Conservation (phyloP, 1,284 basidiomycete genomes). For the Coriolopsis trogii region DNA sequence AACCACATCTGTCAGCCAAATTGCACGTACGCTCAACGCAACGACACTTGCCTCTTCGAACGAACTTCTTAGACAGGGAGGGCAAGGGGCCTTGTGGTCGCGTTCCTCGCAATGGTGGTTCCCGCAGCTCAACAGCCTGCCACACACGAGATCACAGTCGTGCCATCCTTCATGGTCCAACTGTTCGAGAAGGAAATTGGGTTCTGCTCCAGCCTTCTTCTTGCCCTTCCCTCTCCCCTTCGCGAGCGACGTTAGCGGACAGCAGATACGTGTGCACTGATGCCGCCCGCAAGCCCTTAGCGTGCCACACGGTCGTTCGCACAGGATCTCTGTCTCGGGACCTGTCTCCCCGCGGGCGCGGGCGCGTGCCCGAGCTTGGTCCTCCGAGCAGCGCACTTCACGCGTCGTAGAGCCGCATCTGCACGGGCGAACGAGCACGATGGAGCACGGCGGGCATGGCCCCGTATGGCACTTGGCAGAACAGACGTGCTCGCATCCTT, state of each 20-base stretch:
- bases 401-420: conserved; percentile 75
- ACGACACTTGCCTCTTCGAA: conserved; percentile 78
- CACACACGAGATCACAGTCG: conserved; percentile 80
- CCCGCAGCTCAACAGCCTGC: conserved; percentile 72
- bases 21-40: not conserved
- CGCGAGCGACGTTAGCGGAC: conserved; percentile 76
- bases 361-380: conserved; percentile 30
- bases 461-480: conserved; percentile 58
- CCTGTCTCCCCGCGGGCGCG: conserved; percentile 29
- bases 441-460: conserved; percentile 75
- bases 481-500: conserved; percentile 73
- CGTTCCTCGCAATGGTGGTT: conserved; percentile 75
- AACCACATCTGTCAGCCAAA: conserved; percentile 17
- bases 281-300: conserved; percentile 82
- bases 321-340: conserved; percentile 63
- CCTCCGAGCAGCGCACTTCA: conserved; percentile 51
- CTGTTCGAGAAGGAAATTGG: no score
- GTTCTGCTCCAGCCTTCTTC: conserved; percentile 44
- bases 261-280: conserved; percentile 82
- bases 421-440: conserved; percentile 72
- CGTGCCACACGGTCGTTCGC: conserved; percentile 76
- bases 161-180: conserved; percentile 70
- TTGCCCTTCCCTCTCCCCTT: conserved; percentile 63
- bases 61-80: conserved; percentile 80
- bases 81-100: conserved; percentile 84